Evolutionary conservation across 2,329 filamentous ascomycete species (phyloP).

Genomic region (Talaromyces sp.): DNA sequence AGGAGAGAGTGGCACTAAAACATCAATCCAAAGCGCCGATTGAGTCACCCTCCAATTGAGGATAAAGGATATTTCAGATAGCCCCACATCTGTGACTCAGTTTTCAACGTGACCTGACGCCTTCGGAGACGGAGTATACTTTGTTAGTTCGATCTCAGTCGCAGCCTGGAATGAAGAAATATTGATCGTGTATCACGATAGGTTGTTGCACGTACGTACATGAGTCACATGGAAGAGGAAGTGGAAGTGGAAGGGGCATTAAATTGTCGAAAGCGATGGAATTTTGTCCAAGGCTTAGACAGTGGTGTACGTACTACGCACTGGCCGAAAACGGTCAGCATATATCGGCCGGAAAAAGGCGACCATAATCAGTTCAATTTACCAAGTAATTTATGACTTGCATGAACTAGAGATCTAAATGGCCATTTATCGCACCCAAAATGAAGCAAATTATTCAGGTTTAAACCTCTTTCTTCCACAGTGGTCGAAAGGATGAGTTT

Average conservation of each 20-base stretch:
- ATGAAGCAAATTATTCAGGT: constrained; percentile 6
- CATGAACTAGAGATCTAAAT: not conserved
- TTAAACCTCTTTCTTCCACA: not conserved
- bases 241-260: not conserved
- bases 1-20: not conserved
- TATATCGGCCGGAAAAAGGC: not conserved
- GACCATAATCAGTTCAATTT: not conserved
- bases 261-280: not conserved
- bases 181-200: not conserved
- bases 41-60: constrained; percentile 4
- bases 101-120: constrained; percentile 5
- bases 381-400: not conserved
- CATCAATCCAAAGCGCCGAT: not conserved
- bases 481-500: not conserved
- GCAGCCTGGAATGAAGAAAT: not conserved
- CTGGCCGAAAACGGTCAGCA: not conserved
- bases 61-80: not conserved
- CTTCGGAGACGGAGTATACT: not conserved
- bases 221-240: constrained; percentile 3
- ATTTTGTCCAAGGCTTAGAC: not conserved
- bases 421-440: not conserved
- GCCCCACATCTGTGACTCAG: constrained; percentile 10
- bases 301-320: not conserved
- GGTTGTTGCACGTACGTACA: not conserved
- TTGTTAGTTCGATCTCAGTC: constrained; percentile 6